A percentile compares a stretch with the other conserved stretches of the same genome.
Conservation (phyloP, 176 grass and related monocot species). For the Neostapfia colusana region DNA sequence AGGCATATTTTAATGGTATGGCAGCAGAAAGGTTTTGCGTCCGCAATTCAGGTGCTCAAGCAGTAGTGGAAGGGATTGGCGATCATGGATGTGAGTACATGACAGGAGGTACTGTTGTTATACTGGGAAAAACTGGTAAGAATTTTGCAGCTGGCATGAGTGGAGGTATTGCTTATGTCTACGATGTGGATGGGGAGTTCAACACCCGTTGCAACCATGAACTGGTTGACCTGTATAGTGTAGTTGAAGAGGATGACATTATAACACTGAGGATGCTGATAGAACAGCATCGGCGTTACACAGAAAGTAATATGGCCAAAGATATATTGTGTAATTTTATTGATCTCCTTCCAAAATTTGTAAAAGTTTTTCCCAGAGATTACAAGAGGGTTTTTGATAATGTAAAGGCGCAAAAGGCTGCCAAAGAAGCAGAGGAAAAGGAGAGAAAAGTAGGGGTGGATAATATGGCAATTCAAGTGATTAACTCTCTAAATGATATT, state of each 20-base stretch:
- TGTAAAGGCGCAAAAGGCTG: constrained; percentile 39
- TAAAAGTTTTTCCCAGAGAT: constrained; percentile 70
- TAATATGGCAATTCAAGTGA: constrained; percentile 37
- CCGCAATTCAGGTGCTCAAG: constrained; percentile 68
- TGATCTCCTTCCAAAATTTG: constrained; percentile 50
- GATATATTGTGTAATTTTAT: constrained; percentile 54
- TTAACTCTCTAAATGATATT: constrained; percentile 40
- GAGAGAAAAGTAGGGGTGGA: constrained; percentile 34
- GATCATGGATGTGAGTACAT: constrained; percentile 84
- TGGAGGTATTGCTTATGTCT: constrained; percentile 64
- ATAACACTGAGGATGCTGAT: constrained; percentile 55
- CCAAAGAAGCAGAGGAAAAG: constrained; percentile 15
- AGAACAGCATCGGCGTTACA: constrained; percentile 59
- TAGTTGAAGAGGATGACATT: constrained; percentile 62
- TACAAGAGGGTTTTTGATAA: constrained; percentile 59
- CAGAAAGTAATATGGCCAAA: constrained; percentile 50
- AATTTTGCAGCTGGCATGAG: constrained; percentile 80
- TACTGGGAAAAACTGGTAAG: constrained; percentile 67
- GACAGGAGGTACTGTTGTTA: constrained; percentile 65
- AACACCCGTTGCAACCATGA: constrained; percentile 52
- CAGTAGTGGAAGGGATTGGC: constrained; percentile 67
- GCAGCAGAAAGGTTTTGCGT: constrained; percentile 73
- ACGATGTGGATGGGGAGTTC: constrained; percentile 61
- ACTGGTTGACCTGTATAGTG: constrained; percentile 53
- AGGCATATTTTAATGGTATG: constrained; percentile 69